Evolutionary conservation across 805 yeast species (phyloP).

Genomic region (Hanseniaspora vineae): DNA sequence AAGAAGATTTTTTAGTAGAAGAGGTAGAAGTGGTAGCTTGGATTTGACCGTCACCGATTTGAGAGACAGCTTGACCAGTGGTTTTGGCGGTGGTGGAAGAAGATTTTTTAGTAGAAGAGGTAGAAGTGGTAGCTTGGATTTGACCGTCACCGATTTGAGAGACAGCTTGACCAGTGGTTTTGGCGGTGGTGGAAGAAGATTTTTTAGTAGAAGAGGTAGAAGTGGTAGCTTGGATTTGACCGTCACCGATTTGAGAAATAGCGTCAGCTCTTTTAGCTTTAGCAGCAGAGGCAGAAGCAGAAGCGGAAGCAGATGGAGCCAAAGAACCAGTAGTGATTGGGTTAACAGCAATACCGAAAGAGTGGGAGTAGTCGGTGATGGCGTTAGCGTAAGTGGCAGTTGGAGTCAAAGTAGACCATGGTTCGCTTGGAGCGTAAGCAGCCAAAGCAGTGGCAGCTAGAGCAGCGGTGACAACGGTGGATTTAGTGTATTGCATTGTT

Average conservation of each 20-base stretch:
- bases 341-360: slow-evolving; percentile 58
- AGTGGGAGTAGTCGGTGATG: slow-evolving; percentile 37
- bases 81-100: slow-evolving; percentile 24
- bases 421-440: slow-evolving; percentile 19
- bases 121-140: slow-evolving; percentile 25
- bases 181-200: too few species aligned
- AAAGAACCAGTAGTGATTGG: slow-evolving; percentile 28
- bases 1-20: slow-evolving; percentile 3
- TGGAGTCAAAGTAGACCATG: slow-evolving; percentile 18
- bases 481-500: slow-evolving; percentile 11
- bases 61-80: slow-evolving; percentile 24
- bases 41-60: slow-evolving; percentile 13
- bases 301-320: slow-evolving; percentile 18
- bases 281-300: slow-evolving; percentile 22
- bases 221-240: slow-evolving; percentile 20
- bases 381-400: slow-evolving; percentile 39
- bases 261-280: slow-evolving; percentile 28
- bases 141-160: slow-evolving; percentile 28
- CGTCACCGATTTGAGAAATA: slow-evolving; percentile 27
- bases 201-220: slow-evolving; percentile 29
- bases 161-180: slow-evolving; percentile 17
- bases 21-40: slow-evolving; percentile 32
- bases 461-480: slow-evolving; percentile 22
- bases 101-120: too few species aligned
- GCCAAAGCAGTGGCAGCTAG: slow-evolving; percentile 39